Conservation (phyloP, 2,329 filamentous ascomycete species). For the Fusarium phyllophilum region DNA sequence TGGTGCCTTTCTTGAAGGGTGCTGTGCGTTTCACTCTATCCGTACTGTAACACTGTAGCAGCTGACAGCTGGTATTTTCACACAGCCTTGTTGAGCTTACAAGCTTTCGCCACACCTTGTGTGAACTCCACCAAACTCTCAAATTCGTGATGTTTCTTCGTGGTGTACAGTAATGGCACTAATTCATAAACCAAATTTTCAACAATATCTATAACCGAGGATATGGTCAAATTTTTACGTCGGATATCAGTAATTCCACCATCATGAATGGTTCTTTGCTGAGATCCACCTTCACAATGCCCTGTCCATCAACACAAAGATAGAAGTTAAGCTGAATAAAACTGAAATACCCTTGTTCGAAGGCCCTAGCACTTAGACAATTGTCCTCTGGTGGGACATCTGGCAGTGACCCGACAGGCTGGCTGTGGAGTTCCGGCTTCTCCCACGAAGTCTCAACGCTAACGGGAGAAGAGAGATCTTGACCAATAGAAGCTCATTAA, state of each 20-base stretch:
- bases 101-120: slow-evolving; percentile 31
- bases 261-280: background rate
- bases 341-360: slow-evolving; percentile 9
- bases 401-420: slow-evolving; percentile 47
- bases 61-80: slow-evolving; percentile 20
- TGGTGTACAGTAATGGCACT: background rate
- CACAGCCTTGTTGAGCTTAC: background rate
- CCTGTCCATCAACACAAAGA: background rate
- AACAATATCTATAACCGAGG: slow-evolving; percentile 15
- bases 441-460: slow-evolving; percentile 39
- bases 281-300: slow-evolving; percentile 18
- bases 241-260: slow-evolving; percentile 4
- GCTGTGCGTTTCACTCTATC: slow-evolving; percentile 10
- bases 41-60: slow-evolving; percentile 1
- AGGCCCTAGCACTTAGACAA: slow-evolving; percentile 7
- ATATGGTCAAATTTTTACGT: slow-evolving; percentile 17
- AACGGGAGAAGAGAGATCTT: slow-evolving; percentile 24
- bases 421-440: slow-evolving; percentile 47
- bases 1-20: background rate
- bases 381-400: slow-evolving; percentile 32
- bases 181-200: background rate
- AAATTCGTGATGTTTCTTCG: background rate
- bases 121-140: background rate
- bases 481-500: slow-evolving; percentile 21
- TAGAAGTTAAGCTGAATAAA: slow-evolving; percentile 14